Evolutionary conservation across 305 asterid genomes (phyloP), one percentile per base, ranked within the genome.

Genomic region (Fraxinus platypoda): DNA sequence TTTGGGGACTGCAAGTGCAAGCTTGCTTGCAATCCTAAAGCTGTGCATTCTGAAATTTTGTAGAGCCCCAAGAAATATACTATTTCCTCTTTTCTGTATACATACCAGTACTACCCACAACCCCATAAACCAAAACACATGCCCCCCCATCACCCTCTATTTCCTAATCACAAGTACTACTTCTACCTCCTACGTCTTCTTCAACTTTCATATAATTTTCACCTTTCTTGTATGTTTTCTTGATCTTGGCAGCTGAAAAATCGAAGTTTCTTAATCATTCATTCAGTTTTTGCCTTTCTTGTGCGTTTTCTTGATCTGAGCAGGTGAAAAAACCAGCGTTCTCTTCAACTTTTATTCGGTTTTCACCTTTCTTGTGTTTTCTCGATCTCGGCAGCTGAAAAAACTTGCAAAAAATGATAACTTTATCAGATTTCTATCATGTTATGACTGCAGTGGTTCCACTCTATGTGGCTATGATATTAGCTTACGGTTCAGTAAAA

Each of bases 361-460:
- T 8, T 75, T 78, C 74, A 64, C 17, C 15, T 25, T 64, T 64
- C 72, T 64, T 25, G 33, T 64, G 72, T 25, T 64, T 25, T 64
- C 33, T 64, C 25, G 72, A 64, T 23, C 72, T 64, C 33, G 72
- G 72, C 30, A 21, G 33, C 72, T 8, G 72, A 25, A 64, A 64
- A 57, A 43, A 26, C 23, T 19, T n/a, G 46, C 8, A 0, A 54
- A 85, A 85, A 21, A 94, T 96, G 99, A 96, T 94, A 54, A 85
- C 90, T 57, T 75, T 77, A 23, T 75, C 91, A 21, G 98, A 94
- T 68, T 94, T 96, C 80, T 94, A 96, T 91, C 99, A 96, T 80
- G 98, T 96, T 19, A 92, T 96, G 97, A 94, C 99, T 46, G 98
- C 97, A 1, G 91, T 96, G 30, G 98, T 96, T 46, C 99, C 99